Evolutionary conservation across 2,329 filamentous ascomycete genomes (phyloP), one percentile per base, ranked within the genome.

Genomic region (Fusarium robinianum): DNA sequence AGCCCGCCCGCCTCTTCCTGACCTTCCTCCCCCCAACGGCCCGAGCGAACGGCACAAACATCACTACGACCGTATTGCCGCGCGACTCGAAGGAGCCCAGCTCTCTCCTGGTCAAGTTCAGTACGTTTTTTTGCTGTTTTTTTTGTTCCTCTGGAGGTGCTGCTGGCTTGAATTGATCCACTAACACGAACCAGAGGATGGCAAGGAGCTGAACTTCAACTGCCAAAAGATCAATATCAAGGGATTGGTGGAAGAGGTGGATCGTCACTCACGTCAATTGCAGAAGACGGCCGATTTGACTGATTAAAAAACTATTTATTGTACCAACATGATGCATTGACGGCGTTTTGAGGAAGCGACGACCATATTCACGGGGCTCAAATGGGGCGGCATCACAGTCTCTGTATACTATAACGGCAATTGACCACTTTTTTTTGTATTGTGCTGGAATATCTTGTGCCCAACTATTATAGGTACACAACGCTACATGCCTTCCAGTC

Each of bases 1-100:
- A 90, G 65, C 86, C 91, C 16, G 91, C 90, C 25, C 85, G 94
- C 29, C 78, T 95, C 37, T 94, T 97, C 71, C 88, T 97, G 57
- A 86, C 88, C 21, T 79, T 87, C 53, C 82, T 99, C 21, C 90
- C 92, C 8, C 81, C 90, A 27, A 83, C 85, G 62, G 90, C 90
- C 48, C 83, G 90, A 41, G 72, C 77, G 42, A 78, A 75, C 40
- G 83, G 80, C 55, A 89, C 96, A 76, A 81, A 84, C 63, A 87
- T 97, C 63, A 83, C 83, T 59, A 86, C 90, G 9, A 86, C 81
- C 49, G 74, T 96, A 53, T 75, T 97, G 38, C 83, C 89, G 39
- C 80, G 85, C 53, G 66, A 74, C 38, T 88, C 87, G 41, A 80
- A 78, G 39, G 83, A 88, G 61, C 76, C 83, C 19, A 87, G 85